Base-by-base conservation (phyloP, 192 early-diverging fungal genomes). In the Coemansia sp. region DNA sequence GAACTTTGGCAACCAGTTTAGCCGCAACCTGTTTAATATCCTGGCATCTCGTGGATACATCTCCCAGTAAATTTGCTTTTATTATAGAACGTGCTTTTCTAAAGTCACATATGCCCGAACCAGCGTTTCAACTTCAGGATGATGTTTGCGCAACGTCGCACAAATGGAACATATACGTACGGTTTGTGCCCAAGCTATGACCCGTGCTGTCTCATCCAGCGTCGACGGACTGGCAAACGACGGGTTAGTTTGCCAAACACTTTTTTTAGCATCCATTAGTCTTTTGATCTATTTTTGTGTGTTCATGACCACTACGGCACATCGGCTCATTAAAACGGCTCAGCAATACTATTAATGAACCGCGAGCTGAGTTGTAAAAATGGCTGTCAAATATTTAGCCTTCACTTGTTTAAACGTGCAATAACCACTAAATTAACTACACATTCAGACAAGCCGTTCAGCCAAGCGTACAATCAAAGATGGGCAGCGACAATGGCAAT, bases 161-260 rank as follows among this genome's bases (percentile, higher is more conserved):
- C 9, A 92, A 65, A 20, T 88, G 85, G 38, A 88, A 69, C 52
- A 90, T 56, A 59, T 92, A 92, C 27, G 89, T 88, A 26, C 73
- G 80, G 58, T 90, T 90, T 38, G 83, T 79, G 3, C 88, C 88
- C 35, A 84, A 87, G 83, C 83, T 50, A 95, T 92, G 27, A 91
- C 86, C 8, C 68, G 27, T 0, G 90, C 90, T 22, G 93, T 88
- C 1, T 65, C 61, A n/a, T 87, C 79, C 5, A 86, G 22, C 3
- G 84, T 73, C 11, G 85, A 84, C 3, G 88, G 86, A 3, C 93
- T 89, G 3, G 89, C 82, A 69, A 92, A 94, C 16, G 88, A 84
- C 37, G 87, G 86, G 59, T 96, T 94, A 24, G 83, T 62, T 18
- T 83, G 86, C 5, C 89, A 65, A 91, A 65, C 2, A 92, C 92